Percentiles rank a stretch among this genome's conserved stretches.
These are phyloP conservation scores for Myxozyma vanderwaltii DNA, from an alignment of 805 yeast genomes.

Conservation along the genomic window DNA sequence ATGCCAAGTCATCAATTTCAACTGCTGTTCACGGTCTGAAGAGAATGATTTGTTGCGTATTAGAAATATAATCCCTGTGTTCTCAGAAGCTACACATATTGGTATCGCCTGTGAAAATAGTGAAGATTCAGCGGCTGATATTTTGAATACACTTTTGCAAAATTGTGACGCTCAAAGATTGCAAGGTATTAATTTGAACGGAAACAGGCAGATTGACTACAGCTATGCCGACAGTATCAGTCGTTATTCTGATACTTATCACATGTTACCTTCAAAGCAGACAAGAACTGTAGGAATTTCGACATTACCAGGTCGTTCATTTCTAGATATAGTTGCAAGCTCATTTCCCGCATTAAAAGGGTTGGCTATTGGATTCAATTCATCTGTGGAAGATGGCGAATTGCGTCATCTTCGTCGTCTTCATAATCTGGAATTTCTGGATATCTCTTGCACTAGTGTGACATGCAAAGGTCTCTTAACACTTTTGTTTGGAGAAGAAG, in stretches of 20 bases:
- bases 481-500: conserved; percentile 1
- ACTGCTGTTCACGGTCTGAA: not conserved
- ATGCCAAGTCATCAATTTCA: not conserved
- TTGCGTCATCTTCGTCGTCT: not conserved
- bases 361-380: conserved; percentile 2
- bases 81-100: not conserved
- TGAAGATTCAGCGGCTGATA: not conserved
- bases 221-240: not conserved
- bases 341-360: not conserved
- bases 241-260: not conserved
- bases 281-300: not conserved
- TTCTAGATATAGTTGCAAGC: not conserved
- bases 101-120: conserved; percentile 4
- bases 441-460: not conserved
- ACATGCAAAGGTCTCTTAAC: not conserved
- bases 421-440: not conserved
- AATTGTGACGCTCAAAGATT: not conserved
- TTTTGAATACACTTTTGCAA: not conserved
- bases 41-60: not conserved
- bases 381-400: not conserved
- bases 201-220: conserved; percentile 1
- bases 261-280: not conserved
- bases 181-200: not conserved
- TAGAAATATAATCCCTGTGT: not conserved
- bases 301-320: not conserved